Conservation (phyloP, 305 asterid genomes). For the Fraxinus latifolia region DNA sequence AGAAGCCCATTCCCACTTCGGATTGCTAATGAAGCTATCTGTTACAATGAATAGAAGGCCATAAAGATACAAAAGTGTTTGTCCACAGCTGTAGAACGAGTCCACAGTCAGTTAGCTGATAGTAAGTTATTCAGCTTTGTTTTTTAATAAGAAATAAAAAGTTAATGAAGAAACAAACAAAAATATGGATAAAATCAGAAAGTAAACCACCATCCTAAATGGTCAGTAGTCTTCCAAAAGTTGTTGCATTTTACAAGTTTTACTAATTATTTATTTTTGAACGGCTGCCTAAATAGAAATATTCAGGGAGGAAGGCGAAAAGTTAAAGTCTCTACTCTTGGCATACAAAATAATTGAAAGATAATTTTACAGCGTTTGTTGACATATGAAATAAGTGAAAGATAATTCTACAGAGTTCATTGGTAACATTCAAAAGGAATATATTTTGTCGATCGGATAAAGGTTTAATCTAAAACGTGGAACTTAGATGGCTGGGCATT, state of each 20-base stretch:
- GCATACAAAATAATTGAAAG: neutral
- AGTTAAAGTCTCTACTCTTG: neutral
- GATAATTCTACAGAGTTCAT: neutral
- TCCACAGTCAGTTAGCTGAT: neutral
- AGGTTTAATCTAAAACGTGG: neutral
- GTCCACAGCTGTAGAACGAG: neutral
- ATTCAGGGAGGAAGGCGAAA: neutral
- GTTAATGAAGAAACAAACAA: neutral
- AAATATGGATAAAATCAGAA: neutral
- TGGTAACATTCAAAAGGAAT: neutral
- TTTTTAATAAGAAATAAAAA: neutral
- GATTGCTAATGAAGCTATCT: constrained; percentile 95
- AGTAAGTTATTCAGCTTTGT: neutral
- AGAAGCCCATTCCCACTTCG: constrained; percentile 96
- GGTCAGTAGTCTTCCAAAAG: neutral
- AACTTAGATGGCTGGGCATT: neutral
- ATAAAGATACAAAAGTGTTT: neutral
- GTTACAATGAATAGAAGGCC: constrained; percentile 22
- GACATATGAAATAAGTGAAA: neutral
- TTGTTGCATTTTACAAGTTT: neutral
- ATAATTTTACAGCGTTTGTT: neutral
- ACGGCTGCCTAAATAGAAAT: neutral
- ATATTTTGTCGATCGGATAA: neutral
- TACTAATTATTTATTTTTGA: neutral
- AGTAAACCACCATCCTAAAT: neutral